A percentile compares a stretch with the other conserved stretches of the same genome.
Evolutionary conservation across 305 asterid species (phyloP).

Genomic region (Fraxinus platypoda): DNA sequence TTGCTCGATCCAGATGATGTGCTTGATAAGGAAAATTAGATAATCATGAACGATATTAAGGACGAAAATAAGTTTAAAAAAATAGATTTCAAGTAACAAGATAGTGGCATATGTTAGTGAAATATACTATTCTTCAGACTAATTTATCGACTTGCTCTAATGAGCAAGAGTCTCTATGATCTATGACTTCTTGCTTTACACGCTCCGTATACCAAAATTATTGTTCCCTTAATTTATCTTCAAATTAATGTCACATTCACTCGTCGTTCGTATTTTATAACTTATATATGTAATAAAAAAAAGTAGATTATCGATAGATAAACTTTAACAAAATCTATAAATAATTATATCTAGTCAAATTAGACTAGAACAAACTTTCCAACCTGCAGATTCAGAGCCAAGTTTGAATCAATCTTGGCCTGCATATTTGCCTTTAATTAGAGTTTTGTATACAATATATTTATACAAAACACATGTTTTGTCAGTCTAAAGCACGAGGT

Average conservation of each 20-base stretch:
- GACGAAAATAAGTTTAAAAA: too few species aligned
- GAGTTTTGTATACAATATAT: neutral
- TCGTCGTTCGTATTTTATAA: neutral
- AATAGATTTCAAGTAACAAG: neutral
- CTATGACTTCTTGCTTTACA: neutral
- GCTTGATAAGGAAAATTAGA: neutral
- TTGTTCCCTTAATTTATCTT: neutral
- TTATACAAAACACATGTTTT: constrained; percentile 35
- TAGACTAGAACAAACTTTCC: neutral
- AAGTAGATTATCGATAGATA: neutral
- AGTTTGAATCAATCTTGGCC: constrained; percentile 27
- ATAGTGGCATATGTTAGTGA: neutral
- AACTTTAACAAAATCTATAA: neutral
- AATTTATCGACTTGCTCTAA: neutral
- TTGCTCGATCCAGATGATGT: neutral
- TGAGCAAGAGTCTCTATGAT: neutral
- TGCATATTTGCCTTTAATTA: constrained; percentile 21
- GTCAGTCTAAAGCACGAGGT: constrained; percentile 38
- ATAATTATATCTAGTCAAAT: constrained; percentile 11
- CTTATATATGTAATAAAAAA: neutral
- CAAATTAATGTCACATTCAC: neutral
- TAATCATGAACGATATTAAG: neutral
- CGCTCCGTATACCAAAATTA: neutral
- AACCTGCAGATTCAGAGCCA: neutral
- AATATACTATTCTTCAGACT: neutral